A percentile compares a stretch with the other conserved stretches of the same genome.
phyloP scores from a whole-genome alignment of 228 moss, liverwort and hornwort genomes.

The Sphagnum magellanicum region DNA sequence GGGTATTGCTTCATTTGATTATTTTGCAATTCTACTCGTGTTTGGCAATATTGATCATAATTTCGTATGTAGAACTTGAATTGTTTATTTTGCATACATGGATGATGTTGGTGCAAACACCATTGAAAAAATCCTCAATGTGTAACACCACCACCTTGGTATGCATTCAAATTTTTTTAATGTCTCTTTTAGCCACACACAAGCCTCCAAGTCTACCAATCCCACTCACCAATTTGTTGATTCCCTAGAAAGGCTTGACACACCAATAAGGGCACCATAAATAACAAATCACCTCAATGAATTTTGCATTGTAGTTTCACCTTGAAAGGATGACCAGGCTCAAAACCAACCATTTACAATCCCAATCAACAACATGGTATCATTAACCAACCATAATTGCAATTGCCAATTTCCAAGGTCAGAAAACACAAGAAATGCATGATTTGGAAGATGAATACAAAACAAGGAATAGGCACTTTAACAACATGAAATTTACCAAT shows the following conservation, averaged over 20 bases:
- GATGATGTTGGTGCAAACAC: conserved; percentile 92
- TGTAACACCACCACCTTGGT: conserved; percentile 82
- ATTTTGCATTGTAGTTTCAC: conserved; percentile 3
- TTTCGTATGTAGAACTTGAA: conserved; percentile 89
- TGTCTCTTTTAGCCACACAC: conserved; percentile 92
- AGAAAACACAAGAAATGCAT: neutral
- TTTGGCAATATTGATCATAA: conserved; percentile 83
- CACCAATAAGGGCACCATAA: no score
- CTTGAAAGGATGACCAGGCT: conserved; percentile 62
- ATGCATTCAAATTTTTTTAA: conserved; percentile 93
- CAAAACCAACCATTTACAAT: conserved; percentile 48
- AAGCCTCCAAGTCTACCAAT: conserved; percentile 79
- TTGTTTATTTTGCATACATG: conserved; percentile 88
- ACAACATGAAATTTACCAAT: conserved; percentile 51
- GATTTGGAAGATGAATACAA: neutral
- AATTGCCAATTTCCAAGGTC: neutral
- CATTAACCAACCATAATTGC: neutral
- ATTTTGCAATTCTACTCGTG: conserved; percentile 77
- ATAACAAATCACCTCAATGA: no score
- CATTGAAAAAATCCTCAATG: conserved; percentile 91
- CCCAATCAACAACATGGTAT: neutral
- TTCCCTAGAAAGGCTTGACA: no score
- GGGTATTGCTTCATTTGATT: conserved; percentile 98
- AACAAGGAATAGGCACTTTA: conserved; percentile 14
- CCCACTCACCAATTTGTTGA: no score